A percentile compares a stretch with the other conserved stretches of the same genome.
Conservation (phyloP, 306 rosid genomes). For the Corylus heterophylla region DNA sequence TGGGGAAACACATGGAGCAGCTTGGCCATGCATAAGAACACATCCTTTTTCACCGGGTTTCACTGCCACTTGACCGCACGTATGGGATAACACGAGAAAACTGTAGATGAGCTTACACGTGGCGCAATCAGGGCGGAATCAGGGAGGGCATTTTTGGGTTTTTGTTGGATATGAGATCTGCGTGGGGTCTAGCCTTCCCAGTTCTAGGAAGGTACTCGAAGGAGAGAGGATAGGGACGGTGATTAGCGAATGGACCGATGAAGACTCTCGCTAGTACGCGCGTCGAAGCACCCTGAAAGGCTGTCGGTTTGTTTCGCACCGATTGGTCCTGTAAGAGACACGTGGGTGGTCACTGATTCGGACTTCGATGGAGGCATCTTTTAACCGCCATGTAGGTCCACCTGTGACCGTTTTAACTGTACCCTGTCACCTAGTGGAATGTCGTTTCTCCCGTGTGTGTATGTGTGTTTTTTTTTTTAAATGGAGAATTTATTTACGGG, state of each 20-base stretch:
- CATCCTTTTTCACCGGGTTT: not conserved
- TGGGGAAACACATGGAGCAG: not conserved
- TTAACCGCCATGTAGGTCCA: not conserved
- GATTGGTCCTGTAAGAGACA: not conserved
- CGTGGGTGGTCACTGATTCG: not conserved
- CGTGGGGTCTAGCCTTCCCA: not conserved
- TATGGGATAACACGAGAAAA: not conserved
- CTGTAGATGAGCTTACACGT: not conserved
- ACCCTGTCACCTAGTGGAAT: not conserved
- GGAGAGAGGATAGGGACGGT: not conserved
- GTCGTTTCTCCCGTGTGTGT: not conserved
- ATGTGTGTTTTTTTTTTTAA: not conserved
- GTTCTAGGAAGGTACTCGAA: slow-evolving; percentile 3
- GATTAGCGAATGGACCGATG: not conserved
- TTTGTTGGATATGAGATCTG: not conserved
- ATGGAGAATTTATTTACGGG: not conserved
- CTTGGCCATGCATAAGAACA: slow-evolving; percentile 29
- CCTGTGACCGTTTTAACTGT: not conserved
- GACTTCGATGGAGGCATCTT: not conserved
- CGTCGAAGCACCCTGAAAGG: not conserved
- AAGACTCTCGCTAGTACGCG: not conserved
- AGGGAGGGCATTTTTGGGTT: not conserved
- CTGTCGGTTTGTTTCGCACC: no score
- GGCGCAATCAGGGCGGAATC: not conserved
- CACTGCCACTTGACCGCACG: not conserved